phyloP scores from a whole-genome alignment of 371 early-diverging fungal species.

The Mortierella polycephala region DNA sequence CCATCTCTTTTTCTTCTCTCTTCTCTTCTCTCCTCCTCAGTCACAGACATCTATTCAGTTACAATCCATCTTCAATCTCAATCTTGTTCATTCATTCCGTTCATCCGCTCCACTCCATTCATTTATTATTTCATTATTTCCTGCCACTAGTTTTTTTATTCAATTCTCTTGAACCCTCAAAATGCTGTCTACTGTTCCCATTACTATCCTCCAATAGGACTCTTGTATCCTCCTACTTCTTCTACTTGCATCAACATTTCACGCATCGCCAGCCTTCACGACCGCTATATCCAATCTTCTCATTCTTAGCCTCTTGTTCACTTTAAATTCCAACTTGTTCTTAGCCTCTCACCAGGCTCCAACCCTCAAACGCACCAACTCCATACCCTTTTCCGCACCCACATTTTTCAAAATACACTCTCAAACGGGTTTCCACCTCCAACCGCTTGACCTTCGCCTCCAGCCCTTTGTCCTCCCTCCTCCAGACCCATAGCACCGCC shows the following conservation, averaged over 20 bases:
- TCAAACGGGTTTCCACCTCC: constrained; percentile 8
- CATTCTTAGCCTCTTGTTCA: neutral
- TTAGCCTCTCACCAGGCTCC: neutral
- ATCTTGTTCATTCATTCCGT: too few species aligned
- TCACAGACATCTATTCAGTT: constrained; percentile 2
- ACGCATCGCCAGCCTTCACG: too few species aligned
- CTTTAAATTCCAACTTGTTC: neutral
- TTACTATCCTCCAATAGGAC: constrained; percentile 23
- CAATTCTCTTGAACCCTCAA: constrained; percentile 15
- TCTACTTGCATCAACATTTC: neutral
- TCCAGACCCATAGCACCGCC: constrained; percentile 28
- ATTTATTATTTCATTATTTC: constrained; percentile 8
- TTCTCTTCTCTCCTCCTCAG: neutral
- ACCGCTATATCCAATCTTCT: neutral
- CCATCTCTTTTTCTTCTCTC: constrained; percentile 2
- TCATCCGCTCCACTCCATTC: neutral
- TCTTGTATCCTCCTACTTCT: constrained; percentile 5
- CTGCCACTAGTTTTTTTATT: neutral
- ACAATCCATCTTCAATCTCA: neutral
- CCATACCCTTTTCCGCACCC: neutral
- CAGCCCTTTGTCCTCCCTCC: constrained; percentile 33
- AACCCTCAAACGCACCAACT: too few species aligned
- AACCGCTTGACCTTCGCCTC: constrained; percentile 5
- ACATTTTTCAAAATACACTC: constrained; percentile 13
- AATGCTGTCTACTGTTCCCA: constrained; percentile 22